Evolutionary conservation across 2,329 filamentous ascomycete genomes (phyloP).

Genomic region (Diaporthe citri): DNA sequence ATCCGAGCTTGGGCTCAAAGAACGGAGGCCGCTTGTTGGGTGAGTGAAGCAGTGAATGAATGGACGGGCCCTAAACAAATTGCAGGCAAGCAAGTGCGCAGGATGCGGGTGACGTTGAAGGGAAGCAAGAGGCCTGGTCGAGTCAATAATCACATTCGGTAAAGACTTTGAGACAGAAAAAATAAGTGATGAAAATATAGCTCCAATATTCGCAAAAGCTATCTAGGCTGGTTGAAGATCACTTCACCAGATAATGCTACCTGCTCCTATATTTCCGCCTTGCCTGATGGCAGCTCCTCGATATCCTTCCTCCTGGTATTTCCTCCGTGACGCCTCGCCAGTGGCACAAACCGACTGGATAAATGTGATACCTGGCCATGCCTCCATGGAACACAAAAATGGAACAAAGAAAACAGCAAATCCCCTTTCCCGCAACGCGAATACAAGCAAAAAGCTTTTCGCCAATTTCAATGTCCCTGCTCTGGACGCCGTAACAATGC

Average conservation of each 20-base stretch:
- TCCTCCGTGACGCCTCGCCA: constrained; percentile 21
- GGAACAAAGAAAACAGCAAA: neutral
- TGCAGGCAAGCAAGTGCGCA: too few species aligned
- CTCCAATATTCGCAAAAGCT: constrained; percentile 12
- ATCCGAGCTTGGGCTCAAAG: constrained; percentile 1
- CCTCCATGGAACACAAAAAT: neutral
- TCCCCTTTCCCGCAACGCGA: neutral
- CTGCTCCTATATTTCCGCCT: neutral
- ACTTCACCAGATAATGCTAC: constrained; percentile 6
- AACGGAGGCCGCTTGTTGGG: neutral
- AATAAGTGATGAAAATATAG: neutral
- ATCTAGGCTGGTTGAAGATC: constrained; percentile 1
- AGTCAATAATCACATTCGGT: neutral
- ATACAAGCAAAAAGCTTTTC: constrained; percentile 16
- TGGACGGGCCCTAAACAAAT: neutral
- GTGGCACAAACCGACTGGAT: constrained; percentile 3
- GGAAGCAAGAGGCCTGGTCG: too few species aligned
- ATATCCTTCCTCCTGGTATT: constrained; percentile 26
- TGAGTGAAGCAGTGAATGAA: neutral
- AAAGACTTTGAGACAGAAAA: neutral
- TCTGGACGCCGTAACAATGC: constrained; percentile 32
- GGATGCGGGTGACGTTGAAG: too few species aligned
- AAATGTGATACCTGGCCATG: constrained; percentile 10
- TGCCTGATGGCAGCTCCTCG: neutral
- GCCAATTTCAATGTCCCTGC: constrained; percentile 12